Conservation (phyloP, 2,329 filamentous ascomycete species). For the Microcyclosporella mali region DNA sequence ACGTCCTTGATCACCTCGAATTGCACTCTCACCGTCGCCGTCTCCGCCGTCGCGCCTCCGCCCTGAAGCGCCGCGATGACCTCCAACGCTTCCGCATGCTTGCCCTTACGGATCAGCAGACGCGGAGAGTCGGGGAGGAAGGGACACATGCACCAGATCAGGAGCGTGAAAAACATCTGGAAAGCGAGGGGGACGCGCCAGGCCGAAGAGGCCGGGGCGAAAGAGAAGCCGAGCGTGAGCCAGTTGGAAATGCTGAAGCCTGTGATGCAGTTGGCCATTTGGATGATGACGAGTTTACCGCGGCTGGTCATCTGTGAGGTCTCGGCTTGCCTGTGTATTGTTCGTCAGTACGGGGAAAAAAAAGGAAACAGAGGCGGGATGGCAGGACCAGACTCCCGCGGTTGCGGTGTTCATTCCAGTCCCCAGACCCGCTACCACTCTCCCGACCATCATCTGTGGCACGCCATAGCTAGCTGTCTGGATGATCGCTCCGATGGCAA, state of each 20-base stretch:
- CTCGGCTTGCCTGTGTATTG: slow-evolving; percentile 37
- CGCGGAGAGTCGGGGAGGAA: slow-evolving; percentile 35
- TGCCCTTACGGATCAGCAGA: slow-evolving; percentile 48
- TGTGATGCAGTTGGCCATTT: slow-evolving; percentile 47
- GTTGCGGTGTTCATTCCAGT: slow-evolving; percentile 47
- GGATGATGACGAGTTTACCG: slow-evolving; percentile 47
- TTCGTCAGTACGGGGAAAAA: background rate
- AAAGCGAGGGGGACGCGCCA: slow-evolving; percentile 52
- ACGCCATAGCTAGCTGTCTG: slow-evolving; percentile 38
- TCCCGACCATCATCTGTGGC: slow-evolving; percentile 39
- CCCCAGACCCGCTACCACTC: slow-evolving; percentile 43
- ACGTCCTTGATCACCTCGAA: slow-evolving; percentile 48
- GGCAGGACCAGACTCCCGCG: slow-evolving; percentile 34
- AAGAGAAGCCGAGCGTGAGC: slow-evolving; percentile 41
- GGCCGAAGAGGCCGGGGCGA: slow-evolving; percentile 38
- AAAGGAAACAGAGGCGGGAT: too few relatives aligned
- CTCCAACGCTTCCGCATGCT: slow-evolving; percentile 44
- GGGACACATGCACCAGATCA: slow-evolving; percentile 33
- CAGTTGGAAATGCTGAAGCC: slow-evolving; percentile 46
- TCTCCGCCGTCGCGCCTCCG: slow-evolving; percentile 38
- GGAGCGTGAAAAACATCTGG: slow-evolving; percentile 49
- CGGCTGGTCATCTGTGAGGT: slow-evolving; percentile 45
- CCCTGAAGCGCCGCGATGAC: slow-evolving; percentile 43
- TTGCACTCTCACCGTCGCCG: slow-evolving; percentile 37
- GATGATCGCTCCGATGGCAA: slow-evolving; percentile 40